A percentile compares a stretch with the other conserved stretches of the same genome.
Evolutionary conservation across 2,329 filamentous ascomycete genomes (phyloP).

Genomic region (Colletotrichum gigasporum): DNA sequence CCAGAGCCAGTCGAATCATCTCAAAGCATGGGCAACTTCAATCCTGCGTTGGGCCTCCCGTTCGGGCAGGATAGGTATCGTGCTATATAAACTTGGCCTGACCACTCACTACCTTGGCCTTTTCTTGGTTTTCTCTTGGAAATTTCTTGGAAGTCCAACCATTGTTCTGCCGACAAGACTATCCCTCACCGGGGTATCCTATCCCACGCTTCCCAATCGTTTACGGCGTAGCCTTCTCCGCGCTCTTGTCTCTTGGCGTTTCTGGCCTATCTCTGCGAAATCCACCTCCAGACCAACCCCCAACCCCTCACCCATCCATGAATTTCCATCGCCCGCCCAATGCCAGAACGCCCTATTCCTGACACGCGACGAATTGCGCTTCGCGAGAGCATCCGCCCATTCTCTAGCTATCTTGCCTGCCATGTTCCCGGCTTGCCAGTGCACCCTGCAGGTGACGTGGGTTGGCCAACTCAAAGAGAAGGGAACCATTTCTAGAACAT

Average conservation of each 20-base stretch:
- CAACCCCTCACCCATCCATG: neutral
- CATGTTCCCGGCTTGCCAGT: neutral
- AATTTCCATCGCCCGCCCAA: neutral
- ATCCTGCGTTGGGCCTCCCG: neutral
- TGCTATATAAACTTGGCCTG: slow-evolving; percentile 22
- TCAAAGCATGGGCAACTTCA: neutral
- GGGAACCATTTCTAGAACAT: slow-evolving; percentile 15
- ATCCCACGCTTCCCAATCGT: neutral
- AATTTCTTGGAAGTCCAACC: slow-evolving; percentile 7
- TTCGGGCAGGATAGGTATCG: slow-evolving; percentile 23
- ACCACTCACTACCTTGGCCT: slow-evolving; percentile 27
- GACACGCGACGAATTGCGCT: neutral
- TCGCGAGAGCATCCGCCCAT: slow-evolving; percentile 1
- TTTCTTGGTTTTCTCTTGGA: slow-evolving; percentile 29
- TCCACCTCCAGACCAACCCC: neutral
- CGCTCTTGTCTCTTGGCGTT: slow-evolving; percentile 8
- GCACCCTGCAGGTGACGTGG: slow-evolving; percentile 11
- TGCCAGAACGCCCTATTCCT: neutral
- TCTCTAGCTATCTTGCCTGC: neutral
- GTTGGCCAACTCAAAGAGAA: neutral
- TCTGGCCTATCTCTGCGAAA: slow-evolving; percentile 17
- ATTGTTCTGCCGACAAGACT: too few relatives aligned
- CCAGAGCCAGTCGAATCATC: slow-evolving; percentile 20
- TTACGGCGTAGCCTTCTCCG: slow-evolving; percentile 12
- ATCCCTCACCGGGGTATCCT: too few relatives aligned